Conservation (phyloP, 257 asterid genomes). For the Ballota nigra region DNA sequence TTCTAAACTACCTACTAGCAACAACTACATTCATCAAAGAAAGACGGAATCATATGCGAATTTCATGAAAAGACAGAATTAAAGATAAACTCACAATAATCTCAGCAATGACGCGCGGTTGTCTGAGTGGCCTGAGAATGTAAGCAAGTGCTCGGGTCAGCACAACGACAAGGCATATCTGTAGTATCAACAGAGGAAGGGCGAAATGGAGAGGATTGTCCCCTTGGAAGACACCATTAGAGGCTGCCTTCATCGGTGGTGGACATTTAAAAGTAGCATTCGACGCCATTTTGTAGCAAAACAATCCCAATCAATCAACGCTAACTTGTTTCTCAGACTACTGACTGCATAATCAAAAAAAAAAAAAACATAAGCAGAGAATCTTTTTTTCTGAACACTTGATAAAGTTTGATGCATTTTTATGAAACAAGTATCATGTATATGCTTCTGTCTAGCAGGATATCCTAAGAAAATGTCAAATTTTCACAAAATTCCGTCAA, state of each 20-base stretch:
- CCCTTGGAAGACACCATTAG: conserved; percentile 65
- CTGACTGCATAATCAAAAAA: conserved; percentile 21
- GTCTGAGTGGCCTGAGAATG: conserved; percentile 32
- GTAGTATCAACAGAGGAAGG: conserved; percentile 56
- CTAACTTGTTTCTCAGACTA: conserved; percentile 4
- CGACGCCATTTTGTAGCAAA: conserved; percentile 35
- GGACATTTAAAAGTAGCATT: conserved; percentile 42
- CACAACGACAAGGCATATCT: conserved; percentile 51
- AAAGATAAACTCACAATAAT: conserved; percentile 43
- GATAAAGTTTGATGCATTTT: neutral
- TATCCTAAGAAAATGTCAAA: neutral
- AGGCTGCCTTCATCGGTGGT: conserved; percentile 56
- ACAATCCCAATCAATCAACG: neutral
- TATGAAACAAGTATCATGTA: neutral
- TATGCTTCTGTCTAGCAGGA: neutral
- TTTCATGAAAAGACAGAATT: neutral
- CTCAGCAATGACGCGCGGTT: conserved; percentile 76
- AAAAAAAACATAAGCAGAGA: neutral
- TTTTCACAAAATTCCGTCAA: neutral
- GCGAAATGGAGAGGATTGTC: conserved; percentile 60
- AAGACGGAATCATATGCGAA: neutral
- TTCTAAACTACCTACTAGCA: neutral
- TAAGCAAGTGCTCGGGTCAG: conserved; percentile 47
- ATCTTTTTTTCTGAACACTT: neutral
- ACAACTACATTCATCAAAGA: neutral